Conservation (phyloP, 345 rosid genomes). For the Aegle marmelos region DNA sequence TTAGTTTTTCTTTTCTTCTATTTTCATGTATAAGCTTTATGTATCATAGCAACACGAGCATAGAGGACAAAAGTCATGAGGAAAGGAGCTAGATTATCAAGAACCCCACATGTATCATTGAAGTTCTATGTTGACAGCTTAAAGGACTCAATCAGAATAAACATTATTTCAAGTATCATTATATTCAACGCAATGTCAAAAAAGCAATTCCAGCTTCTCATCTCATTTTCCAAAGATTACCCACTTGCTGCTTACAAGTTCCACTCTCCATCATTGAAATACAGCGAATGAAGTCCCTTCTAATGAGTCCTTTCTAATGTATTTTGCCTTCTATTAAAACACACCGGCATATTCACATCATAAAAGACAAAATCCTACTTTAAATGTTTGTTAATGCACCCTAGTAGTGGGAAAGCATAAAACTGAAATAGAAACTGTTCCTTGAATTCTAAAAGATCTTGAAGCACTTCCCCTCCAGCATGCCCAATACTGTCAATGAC, state of each 20-base stretch:
- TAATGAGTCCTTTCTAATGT: background rate
- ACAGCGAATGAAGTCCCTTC: background rate
- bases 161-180: background rate
- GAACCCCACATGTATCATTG: background rate
- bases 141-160: background rate
- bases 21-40: background rate
- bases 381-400: background rate
- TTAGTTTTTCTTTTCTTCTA: background rate
- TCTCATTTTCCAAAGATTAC: background rate
- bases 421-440: background rate
- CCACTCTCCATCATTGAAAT: background rate
- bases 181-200: background rate
- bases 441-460: background rate
- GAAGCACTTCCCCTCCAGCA: background rate
- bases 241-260: background rate
- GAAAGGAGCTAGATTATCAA: background rate
- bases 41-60: background rate
- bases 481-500: background rate
- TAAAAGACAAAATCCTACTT: background rate
- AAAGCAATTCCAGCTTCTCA: background rate
- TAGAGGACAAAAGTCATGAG: background rate
- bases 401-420: background rate
- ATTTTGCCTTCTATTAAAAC: background rate
- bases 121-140: conserved; percentile 5
- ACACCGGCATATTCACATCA: background rate